Base-by-base conservation (phyloP, 306 rosid species). In the Luffa aegyptiaca region DNA sequence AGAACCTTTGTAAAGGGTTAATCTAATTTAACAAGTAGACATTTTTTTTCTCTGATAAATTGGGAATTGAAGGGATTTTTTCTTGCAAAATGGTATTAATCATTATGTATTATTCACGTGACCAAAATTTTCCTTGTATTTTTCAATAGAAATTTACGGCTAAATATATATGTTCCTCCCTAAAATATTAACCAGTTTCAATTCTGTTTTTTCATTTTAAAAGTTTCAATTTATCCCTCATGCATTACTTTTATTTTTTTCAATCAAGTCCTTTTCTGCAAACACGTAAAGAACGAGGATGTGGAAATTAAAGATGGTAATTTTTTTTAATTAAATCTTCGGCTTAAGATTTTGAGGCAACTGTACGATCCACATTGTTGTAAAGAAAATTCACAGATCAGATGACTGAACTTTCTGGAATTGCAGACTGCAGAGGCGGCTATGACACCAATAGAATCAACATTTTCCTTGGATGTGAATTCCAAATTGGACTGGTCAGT, bases 371-470 rank as follows among this genome's bases (percentile, higher is more conserved):
- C 12, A 45, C 76, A 44, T 46, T 48, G 58, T 26, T 72, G 57
- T 72, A 3, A 21, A 26, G 10, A 48, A 72, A 72, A 45, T 72
- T 46, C 14, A 46, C 77, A 10, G 59, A 20, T 70, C 55, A 72
- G 10, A 12, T 72, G 77, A 72, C 21, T 72, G 59, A 26, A 21
- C 42, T 72, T 72, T 48, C 59, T 72, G 77, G 44, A 72, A 48
- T 45, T 46, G 59, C 77, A 92, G 97, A 92, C 98, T 56, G 93
- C 90, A 12, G 81, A 83, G 89, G 90, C 82, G 83, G 88, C 87
- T 77, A 88, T 88, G 90, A 88, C 90, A 68, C 90, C 90, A 42
- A 88, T 88, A 69, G 90, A 88, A 82, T 88, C 90, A 79, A 85
- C 90, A 62, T 88, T 88, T 85, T 88, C 90, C 55, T 78, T 88